These are phyloP conservation scores for Phytophthora sp. DNA, from an alignment of 352 stramenopile genomes.

Conservation along the genomic window DNA sequence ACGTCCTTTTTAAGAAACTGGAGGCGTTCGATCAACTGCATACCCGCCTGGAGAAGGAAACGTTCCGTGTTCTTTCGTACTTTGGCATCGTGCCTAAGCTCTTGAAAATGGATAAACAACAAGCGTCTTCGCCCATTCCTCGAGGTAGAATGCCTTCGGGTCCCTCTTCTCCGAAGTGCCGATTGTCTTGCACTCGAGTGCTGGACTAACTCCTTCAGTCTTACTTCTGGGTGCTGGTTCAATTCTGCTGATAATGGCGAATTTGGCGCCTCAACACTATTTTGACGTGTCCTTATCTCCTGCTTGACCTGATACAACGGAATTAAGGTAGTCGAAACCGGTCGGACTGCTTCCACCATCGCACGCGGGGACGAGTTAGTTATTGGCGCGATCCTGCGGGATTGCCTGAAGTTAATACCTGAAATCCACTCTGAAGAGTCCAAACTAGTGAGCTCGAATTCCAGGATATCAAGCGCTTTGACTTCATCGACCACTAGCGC, in stretches of 20 bases:
- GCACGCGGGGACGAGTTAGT: slow-evolving; percentile 3
- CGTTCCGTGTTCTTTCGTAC: slow-evolving; percentile 9
- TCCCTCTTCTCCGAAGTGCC: slow-evolving; percentile 5
- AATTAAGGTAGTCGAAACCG: slow-evolving; percentile 19
- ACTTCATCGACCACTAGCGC: slow-evolving; percentile 25
- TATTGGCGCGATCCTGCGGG: slow-evolving; percentile 2
- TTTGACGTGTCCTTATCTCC: not conserved
- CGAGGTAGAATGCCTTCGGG: slow-evolving; percentile 3
- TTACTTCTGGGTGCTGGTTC: slow-evolving; percentile 6
- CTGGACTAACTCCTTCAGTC: slow-evolving; percentile 9
- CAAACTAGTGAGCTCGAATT: slow-evolving; percentile 24
- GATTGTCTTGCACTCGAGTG: not conserved
- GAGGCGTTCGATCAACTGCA: slow-evolving; percentile 35
- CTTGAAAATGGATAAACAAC: slow-evolving; percentile 14
- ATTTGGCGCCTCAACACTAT: not conserved
- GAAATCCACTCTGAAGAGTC: slow-evolving; percentile 4
- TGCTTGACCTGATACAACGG: slow-evolving; percentile 13
- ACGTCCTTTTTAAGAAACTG: slow-evolving; percentile 29
- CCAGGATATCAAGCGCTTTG: slow-evolving; percentile 44
- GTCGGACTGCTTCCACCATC: slow-evolving; percentile 16
- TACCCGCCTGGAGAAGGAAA: slow-evolving; percentile 31
- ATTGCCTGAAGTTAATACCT: slow-evolving; percentile 2
- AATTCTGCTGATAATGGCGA: not conserved
- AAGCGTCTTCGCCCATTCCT: slow-evolving; percentile 6
- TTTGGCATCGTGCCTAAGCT: slow-evolving; percentile 5